Evolutionary conservation across 1,139 yeast genomes (phyloP), one percentile per base, ranked within the genome.

Genomic region (Kodamaea plutei): DNA sequence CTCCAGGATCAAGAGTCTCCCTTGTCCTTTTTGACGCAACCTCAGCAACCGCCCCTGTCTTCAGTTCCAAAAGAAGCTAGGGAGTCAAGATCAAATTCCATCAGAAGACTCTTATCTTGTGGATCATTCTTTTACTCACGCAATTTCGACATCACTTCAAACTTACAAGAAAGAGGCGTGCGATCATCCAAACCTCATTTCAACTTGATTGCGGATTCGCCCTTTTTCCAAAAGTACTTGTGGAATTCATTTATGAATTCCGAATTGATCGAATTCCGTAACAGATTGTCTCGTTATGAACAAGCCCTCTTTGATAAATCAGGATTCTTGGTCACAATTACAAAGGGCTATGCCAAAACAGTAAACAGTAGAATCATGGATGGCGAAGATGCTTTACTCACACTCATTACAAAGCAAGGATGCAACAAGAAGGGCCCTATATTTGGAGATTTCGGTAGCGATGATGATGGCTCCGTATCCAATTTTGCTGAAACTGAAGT

Each of bases 361-460:
- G 67, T 79, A 6, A 79, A 79, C 39, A 63, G 77, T 0, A 50
- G 48, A 0, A 47, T 69, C 4, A 39, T 40, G 7, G 54, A 55
- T 7, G 40, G 50, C 17, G 59, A 57, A 20, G 70, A 66, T 15
- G 71, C 72, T 0, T 53, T 79, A 12, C 50, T 82, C 28, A 79
- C 91, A 0, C 58, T 82, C 3, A 76, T 82, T 7, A 74, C 87
- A 1, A 79, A 79, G 48, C 83, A 81, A 34, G 74, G 81, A 2
- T 75, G 84, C 35, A 66, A 69, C 23, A 77, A 73, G 40, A 65
- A 63, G 23, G 82, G 82, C 1, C 73, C 78, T 2, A 56, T 80
- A 2, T 76, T 80, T 45, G 87, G 85, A 0, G 73, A 77, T 20
- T 73, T 75, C 58, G 87, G 89, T 12, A 67, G 81, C 38, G 87